A percentile compares a stretch with the other conserved stretches of the same genome.
Evolutionary conservation across 2,329 filamentous ascomycete genomes (phyloP).

Genomic region (Ramularia collo-cygni): DNA sequence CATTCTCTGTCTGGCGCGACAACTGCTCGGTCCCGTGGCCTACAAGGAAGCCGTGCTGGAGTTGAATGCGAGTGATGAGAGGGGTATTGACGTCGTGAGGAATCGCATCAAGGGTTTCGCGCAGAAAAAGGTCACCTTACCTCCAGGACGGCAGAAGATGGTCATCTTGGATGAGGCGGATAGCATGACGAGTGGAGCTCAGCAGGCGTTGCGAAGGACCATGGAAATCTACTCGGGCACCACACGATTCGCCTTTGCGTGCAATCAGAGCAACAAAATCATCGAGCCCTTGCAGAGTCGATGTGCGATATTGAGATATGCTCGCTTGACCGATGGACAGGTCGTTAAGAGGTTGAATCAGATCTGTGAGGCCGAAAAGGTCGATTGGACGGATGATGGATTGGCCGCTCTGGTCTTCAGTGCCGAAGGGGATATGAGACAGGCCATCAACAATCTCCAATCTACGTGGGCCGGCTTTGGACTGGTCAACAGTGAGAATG

Average conservation of each 20-base stretch:
- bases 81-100: constrained; percentile 93
- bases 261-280: constrained; percentile 98
- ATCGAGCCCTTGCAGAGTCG: constrained; percentile 95
- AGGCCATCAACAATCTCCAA: constrained; percentile 97
- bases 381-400: constrained; percentile 86
- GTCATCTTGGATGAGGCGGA: constrained; percentile 98
- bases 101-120: constrained; percentile 98
- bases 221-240: constrained; percentile 99
- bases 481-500: constrained; percentile 95
- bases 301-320: constrained; percentile 93
- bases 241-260: constrained; percentile 94
- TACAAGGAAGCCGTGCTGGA: constrained; percentile 98
- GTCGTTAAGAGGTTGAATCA: constrained; percentile 86
- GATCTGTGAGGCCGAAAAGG: constrained; percentile 86
- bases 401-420: constrained; percentile 94
- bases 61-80: constrained; percentile 91
- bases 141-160: constrained; percentile 83
- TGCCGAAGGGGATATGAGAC: constrained; percentile 96
- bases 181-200: constrained; percentile 91
- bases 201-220: constrained; percentile 87
- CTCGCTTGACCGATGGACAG: constrained; percentile 84
- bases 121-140: constrained; percentile 96
- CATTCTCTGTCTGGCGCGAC: constrained; percentile 83
- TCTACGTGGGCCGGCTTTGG: constrained; percentile 90
- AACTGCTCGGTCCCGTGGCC: constrained; percentile 72